phyloP scores from a whole-genome alignment of 139 green algal species.

The Ulvella scutata region DNA sequence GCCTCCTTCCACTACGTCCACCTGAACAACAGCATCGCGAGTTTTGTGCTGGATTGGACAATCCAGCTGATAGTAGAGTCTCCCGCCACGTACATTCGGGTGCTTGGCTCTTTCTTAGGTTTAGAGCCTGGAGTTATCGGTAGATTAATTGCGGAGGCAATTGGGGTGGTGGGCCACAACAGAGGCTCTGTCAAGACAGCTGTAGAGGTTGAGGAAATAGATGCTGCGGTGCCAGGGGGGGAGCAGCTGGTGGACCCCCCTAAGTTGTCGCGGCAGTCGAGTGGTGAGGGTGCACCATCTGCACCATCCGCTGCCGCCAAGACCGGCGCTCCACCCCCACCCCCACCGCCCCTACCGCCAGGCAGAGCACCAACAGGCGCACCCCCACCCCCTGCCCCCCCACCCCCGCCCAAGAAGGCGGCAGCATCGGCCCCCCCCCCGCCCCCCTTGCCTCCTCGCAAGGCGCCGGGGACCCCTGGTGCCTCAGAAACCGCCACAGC shows the following conservation, averaged over 20 bases:
- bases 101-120: not conserved
- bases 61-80: not conserved
- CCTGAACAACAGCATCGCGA: not conserved
- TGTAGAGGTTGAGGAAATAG: not conserved
- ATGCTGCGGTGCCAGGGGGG: not conserved
- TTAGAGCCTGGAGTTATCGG: not conserved
- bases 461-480: not conserved
- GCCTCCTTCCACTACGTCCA: not conserved
- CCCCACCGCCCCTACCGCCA: not conserved
- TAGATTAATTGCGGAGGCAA: not conserved
- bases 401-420: not conserved
- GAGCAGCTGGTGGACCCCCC: not conserved
- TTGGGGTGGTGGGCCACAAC: not conserved
- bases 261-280: not conserved
- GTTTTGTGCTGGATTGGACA: not conserved
- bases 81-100: not conserved
- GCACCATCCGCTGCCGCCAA: not conserved
- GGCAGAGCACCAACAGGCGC: not conserved
- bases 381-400: not conserved
- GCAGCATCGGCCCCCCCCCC: not conserved
- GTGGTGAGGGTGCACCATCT: not conserved
- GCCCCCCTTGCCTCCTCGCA: not conserved
- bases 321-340: not conserved
- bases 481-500: too few relatives aligned
- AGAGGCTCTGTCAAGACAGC: not conserved